Evolutionary conservation across 768 basidiomycete species (phyloP), one percentile per base, ranked within the genome.

Genomic region (Antrodiella citrinella): DNA sequence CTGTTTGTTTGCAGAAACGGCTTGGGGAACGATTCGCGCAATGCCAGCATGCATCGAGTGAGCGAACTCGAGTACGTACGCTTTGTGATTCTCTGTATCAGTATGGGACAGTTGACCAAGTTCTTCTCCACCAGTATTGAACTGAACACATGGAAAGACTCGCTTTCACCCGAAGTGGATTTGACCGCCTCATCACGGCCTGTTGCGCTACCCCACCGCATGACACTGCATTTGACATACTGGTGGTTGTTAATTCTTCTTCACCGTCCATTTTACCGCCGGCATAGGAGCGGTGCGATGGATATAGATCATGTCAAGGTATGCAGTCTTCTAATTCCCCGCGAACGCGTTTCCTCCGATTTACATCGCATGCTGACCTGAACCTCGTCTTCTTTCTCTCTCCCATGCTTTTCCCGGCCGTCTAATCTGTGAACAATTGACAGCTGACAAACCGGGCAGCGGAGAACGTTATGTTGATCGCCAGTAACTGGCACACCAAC

Each of bases 241-340:
- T 76, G 77, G 71, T 81, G 79, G 75, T 62, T 75, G 15, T 73
- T 76, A 54, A 78, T 84, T 26, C 71, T 84, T 15, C 72, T 84
- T 0, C 78, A 82, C 52, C 71, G 81, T 2, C 80, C 80, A 0
- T 71, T 68, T 57, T 71, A 69, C 54, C 59, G 40, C 53, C 64
- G 67, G 56, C 66, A 53, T 51, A 65, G 61, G 11, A 72, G 30
- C 69, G 51, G 48, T 12, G 56, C 43, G 60, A 48, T 70, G 67
- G 52, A 76, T 70, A 50, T 76, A 71, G 63, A 67, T 55, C 77
- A 78, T 57, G 73, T 77, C 58, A 79, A 79, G 67, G 78, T 76
- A 51, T 21, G 65, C 13, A 23, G 7, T 43, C 41, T 7, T 9
- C 18, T 43, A 9, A 19, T 18, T 43, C 19, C 19, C 41, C 9